Base-by-base conservation (phyloP, 2,329 filamentous ascomycete species). In the Mycosphaerella arachidis region DNA sequence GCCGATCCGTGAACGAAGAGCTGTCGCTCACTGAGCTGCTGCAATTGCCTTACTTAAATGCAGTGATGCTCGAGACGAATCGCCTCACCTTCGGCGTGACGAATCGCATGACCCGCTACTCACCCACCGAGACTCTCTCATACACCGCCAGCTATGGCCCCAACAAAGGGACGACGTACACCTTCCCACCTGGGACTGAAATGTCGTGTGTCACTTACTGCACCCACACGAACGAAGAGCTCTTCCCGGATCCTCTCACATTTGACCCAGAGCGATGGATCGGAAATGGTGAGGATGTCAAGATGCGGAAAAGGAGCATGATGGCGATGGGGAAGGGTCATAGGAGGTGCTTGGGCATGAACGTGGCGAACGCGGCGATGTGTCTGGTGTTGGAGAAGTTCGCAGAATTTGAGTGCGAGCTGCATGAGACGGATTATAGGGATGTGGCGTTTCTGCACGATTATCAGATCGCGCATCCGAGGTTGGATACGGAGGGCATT, bases 81-180 rank as follows among this genome's bases (percentile, higher is more conserved):
- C 51, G 60, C 12, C 48, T 62, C 9, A 51, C 56, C 48, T 62
- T 59, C 31, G 56, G 60, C 31, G 53, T 62, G 10, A 62, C 60
- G 20, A 57, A 53, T 29, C 60, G 56, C 16, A 35, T 53, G 37
- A 27, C 24, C 4, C 56, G 60, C n/a, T 51, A 33, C 33, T 56
- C 51, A 9, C 56, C 60, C 29, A 45, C 31, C 18, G 58, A 60
- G 40, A 57, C 48, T 20, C n/a, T 54, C 1, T 45, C 53, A 3
- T 63, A 63, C 46, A 77, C 72, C 61, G 74, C 55, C 29, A 37
- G 29, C 76, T 45, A 73, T 72, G 48, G 67, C 63, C 64, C 72
- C 73, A 33, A 50, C 35, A 55, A 54, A 51, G 57, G 57, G 29
- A 35, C 30, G 13, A 51, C 33, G 0, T 52, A 51, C 24, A 27